phyloP scores from a whole-genome alignment of 1,284 basidiomycete genomes.

The Chondrostereum purpureum region DNA sequence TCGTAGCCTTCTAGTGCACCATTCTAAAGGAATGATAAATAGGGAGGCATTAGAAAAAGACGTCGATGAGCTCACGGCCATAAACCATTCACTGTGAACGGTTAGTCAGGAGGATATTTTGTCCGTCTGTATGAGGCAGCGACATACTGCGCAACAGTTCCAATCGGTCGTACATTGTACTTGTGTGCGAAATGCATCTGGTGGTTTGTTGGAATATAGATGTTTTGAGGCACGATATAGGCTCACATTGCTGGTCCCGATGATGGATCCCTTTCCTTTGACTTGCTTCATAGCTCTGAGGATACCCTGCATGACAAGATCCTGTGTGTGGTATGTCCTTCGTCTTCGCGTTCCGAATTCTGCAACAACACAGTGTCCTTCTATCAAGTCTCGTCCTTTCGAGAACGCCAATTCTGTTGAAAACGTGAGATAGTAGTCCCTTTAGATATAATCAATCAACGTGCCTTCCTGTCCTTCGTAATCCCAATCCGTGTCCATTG shows the following conservation, averaged over 20 bases:
- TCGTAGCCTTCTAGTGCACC: slow-evolving; percentile 81
- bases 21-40: slow-evolving; percentile 40
- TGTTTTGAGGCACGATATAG: too few species aligned
- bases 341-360: slow-evolving; percentile 93
- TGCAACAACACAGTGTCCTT: slow-evolving; percentile 70
- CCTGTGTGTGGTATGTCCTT: slow-evolving; percentile 76
- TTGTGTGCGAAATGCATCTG: slow-evolving; percentile 79
- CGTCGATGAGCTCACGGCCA: slow-evolving; percentile 69
- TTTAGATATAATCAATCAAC: slow-evolving; percentile 10
- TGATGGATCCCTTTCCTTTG: slow-evolving; percentile 49
- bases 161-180: slow-evolving; percentile 63
- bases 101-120: too few species aligned
- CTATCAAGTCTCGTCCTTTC: slow-evolving; percentile 69
- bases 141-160: slow-evolving; percentile 85
- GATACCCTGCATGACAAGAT: slow-evolving; percentile 70
- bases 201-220: neutral
- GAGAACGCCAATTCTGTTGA: slow-evolving; percentile 51
- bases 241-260: slow-evolving; percentile 85
- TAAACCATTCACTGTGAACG: slow-evolving; percentile 80
- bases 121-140: too few species aligned
- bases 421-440: slow-evolving; percentile 4
- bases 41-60: too few species aligned
- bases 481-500: slow-evolving; percentile 77
- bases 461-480: slow-evolving; percentile 75
- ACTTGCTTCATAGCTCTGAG: slow-evolving; percentile 55